Evolutionary conservation across 768 basidiomycete genomes (phyloP).

Genomic region (Crepidotus variabilis): DNA sequence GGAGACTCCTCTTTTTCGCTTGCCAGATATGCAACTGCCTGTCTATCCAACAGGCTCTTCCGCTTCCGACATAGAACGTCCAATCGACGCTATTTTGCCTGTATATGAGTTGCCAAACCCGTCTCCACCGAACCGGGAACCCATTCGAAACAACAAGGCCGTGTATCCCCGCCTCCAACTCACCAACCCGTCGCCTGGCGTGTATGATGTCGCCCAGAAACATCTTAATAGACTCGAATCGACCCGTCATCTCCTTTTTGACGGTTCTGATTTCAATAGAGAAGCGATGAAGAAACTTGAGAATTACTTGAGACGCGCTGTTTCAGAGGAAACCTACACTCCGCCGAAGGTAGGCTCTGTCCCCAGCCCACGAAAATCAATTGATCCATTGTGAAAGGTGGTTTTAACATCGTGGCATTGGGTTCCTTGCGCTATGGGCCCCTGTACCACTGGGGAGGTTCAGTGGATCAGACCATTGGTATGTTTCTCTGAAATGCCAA

Average conservation of each 20-base stretch:
- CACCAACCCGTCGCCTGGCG: not conserved
- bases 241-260: not conserved
- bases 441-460: slow-evolving; percentile 11
- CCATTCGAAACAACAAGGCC: slow-evolving; percentile 11
- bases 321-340: slow-evolving; percentile 3
- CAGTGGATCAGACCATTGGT: slow-evolving; percentile 12
- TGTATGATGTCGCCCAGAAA: not conserved
- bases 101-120: not conserved
- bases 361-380: not conserved
- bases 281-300: slow-evolving; percentile 8
- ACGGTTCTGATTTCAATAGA: slow-evolving; percentile 2
- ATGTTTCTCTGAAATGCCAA: not conserved
- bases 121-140: not conserved
- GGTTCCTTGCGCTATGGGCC: slow-evolving; percentile 10
- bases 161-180: slow-evolving; percentile 8
- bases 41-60: not conserved
- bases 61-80: not conserved
- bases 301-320: slow-evolving; percentile 2
- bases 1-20: slow-evolving; percentile 1
- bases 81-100: not conserved
- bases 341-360: slow-evolving; percentile 5
- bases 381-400: slow-evolving; percentile 1
- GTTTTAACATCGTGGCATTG: slow-evolving; percentile 13
- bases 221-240: slow-evolving; percentile 6
- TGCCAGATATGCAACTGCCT: not conserved